Evolutionary conservation across 2,329 filamentous ascomycete species (phyloP).

Genomic region (Claviceps pazoutovae): DNA sequence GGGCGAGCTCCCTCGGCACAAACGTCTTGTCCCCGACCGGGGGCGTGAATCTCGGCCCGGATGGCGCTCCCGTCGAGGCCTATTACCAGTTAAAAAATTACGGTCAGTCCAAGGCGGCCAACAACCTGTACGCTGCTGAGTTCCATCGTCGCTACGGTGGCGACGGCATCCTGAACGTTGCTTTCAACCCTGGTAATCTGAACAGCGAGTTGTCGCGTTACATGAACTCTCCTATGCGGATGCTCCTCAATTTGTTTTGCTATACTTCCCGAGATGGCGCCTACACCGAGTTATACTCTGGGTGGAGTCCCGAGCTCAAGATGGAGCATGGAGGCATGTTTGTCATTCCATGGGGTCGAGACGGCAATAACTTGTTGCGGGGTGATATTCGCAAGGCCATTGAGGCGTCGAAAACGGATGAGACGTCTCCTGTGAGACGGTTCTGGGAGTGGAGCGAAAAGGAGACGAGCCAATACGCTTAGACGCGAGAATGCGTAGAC

Average conservation of each 20-base stretch:
- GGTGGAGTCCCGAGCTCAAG: constrained; percentile 28
- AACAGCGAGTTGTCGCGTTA: constrained; percentile 22
- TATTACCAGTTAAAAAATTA: background rate
- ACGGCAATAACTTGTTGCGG: constrained; percentile 1
- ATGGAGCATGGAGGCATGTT: constrained; percentile 11
- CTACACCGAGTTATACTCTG: constrained; percentile 34
- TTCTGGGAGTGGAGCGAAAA: constrained; percentile 6
- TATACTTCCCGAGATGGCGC: constrained; percentile 24
- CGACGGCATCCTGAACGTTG: constrained; percentile 17
- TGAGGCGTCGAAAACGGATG: constrained; percentile 1
- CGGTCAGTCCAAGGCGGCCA: constrained; percentile 17
- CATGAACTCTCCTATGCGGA: constrained; percentile 8
- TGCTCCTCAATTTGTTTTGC: constrained; percentile 11
- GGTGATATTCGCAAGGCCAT: constrained; percentile 2
- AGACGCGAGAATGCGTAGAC: background rate
- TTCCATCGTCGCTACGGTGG: constrained; percentile 14
- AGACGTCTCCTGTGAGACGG: background rate
- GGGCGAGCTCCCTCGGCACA: constrained; percentile 2
- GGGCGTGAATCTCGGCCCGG: constrained; percentile 10
- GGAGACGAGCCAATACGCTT: constrained; percentile 3
- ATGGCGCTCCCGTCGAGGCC: background rate
- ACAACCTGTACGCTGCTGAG: constrained; percentile 19
- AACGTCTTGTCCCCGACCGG: background rate
- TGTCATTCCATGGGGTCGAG: constrained; percentile 5
- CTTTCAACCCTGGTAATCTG: constrained; percentile 27